phyloP scores from a whole-genome alignment of 768 basidiomycete genomes.

The Amanita phalloides region DNA sequence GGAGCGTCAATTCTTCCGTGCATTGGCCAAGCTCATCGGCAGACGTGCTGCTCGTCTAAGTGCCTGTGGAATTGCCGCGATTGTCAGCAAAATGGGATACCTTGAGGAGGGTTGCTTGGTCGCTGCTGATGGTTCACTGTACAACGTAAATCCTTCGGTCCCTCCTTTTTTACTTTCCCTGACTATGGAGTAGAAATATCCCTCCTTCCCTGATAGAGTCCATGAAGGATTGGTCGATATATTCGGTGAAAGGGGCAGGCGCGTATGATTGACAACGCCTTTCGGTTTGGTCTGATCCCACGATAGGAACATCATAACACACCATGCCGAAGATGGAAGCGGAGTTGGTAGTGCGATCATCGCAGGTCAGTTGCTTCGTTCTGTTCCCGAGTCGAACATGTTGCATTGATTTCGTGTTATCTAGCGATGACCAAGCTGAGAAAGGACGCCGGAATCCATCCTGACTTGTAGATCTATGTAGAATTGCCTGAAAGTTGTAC shows the following conservation, averaged over 20 bases:
- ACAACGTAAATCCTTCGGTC: slow-evolving; percentile 52
- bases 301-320: slow-evolving; percentile 56
- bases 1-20: slow-evolving; percentile 95
- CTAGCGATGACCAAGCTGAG: slow-evolving; percentile 85
- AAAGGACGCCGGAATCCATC: slow-evolving; percentile 53
- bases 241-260: slow-evolving; percentile 94
- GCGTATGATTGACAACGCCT: slow-evolving; percentile 17
- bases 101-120: slow-evolving; percentile 85
- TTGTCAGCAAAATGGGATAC: slow-evolving; percentile 91
- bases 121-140: slow-evolving; percentile 90
- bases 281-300: neutral
- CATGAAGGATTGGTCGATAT: slow-evolving; percentile 91
- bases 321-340: slow-evolving; percentile 85
- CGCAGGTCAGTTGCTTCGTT: slow-evolving; percentile 33
- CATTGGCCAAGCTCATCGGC: slow-evolving; percentile 83
- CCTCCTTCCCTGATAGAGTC: slow-evolving; percentile 85
- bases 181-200: slow-evolving; percentile 73
- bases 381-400: slow-evolving; percentile 3
- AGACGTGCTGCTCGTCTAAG: slow-evolving; percentile 84
- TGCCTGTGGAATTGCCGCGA: slow-evolving; percentile 93
- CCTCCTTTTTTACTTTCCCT: neutral
- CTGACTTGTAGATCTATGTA: slow-evolving; percentile 20
- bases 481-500: neutral
- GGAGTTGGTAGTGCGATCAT: slow-evolving; percentile 97
- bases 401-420: neutral